phyloP scores from a whole-genome alignment of 371 early-diverging fungal genomes.

The Mortierella sp. region DNA sequence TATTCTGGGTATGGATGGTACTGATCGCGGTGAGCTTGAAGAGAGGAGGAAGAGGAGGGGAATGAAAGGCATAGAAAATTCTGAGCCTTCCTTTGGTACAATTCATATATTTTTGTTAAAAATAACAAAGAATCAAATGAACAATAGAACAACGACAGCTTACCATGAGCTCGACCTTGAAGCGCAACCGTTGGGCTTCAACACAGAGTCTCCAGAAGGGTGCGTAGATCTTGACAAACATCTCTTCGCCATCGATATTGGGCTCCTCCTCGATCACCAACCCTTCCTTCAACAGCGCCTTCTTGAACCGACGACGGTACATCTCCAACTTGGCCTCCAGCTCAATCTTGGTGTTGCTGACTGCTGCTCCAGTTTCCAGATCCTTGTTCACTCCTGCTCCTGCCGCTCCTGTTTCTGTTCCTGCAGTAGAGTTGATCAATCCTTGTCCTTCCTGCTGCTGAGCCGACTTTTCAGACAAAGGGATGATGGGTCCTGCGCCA shows the following conservation, averaged over 20 bases:
- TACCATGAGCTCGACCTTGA: slow-evolving; percentile 51
- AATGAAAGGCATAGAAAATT: slow-evolving; percentile 1
- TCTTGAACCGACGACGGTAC: slow-evolving; percentile 52
- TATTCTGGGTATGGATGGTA: neutral
- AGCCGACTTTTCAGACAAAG: neutral
- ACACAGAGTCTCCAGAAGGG: slow-evolving; percentile 63
- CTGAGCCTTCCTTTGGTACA: slow-evolving; percentile 3
- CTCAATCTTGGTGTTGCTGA: slow-evolving; percentile 24
- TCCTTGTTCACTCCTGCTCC: slow-evolving; percentile 18
- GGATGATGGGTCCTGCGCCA: too few species aligned
- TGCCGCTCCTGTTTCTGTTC: slow-evolving; percentile 13
- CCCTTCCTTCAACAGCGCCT: slow-evolving; percentile 57
- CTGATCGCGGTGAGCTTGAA: neutral
- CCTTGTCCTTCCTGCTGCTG: slow-evolving; percentile 20
- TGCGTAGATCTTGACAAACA: slow-evolving; percentile 62
- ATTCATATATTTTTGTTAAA: slow-evolving; percentile 10
- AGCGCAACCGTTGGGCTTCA: slow-evolving; percentile 59
- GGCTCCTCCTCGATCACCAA: slow-evolving; percentile 63
- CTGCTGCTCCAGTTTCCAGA: slow-evolving; percentile 15
- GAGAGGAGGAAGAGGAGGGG: neutral
- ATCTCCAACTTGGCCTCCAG: slow-evolving; percentile 30
- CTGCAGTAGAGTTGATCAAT: slow-evolving; percentile 16
- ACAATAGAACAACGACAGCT: neutral
- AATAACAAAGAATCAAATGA: neutral
- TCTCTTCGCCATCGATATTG: slow-evolving; percentile 56